Evolutionary conservation across 257 asterid species (phyloP).

Genomic region (Penstemon eatonii): DNA sequence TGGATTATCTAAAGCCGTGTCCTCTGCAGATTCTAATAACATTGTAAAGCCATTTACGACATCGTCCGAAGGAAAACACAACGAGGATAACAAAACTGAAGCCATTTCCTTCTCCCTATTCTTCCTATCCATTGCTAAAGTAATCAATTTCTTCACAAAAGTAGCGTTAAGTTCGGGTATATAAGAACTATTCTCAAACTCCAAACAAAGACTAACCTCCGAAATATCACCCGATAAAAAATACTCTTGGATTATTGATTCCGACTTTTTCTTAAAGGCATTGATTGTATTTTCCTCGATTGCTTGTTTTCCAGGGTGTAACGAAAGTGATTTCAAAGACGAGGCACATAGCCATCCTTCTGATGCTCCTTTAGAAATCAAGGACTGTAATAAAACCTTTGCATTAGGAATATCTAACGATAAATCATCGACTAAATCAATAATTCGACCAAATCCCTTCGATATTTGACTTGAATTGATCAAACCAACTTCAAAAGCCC

Average conservation of each 20-base stretch:
- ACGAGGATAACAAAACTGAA: constrained; percentile 69
- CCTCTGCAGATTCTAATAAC: constrained; percentile 87
- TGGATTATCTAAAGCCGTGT: constrained; percentile 81
- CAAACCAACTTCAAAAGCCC: constrained; percentile 65
- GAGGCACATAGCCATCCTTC: constrained; percentile 95
- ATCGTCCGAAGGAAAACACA: constrained; percentile 81
- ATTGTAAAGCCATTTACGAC: constrained; percentile 68
- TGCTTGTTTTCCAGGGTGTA: constrained; percentile 43
- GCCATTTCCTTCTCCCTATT: constrained; percentile 98
- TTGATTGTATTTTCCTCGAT: constrained; percentile 54
- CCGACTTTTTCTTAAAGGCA: constrained; percentile 64
- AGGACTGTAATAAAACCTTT: constrained; percentile 55
- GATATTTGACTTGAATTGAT: constrained; percentile 87
- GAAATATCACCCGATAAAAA: constrained; percentile 76
- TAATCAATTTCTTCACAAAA: constrained; percentile 76
- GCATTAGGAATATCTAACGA: constrained; percentile 85
- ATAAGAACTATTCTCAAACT: constrained; percentile 51
- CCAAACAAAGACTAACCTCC: constrained; percentile 74
- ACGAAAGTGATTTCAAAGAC: constrained; percentile 56
- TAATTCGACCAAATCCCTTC: constrained; percentile 75
- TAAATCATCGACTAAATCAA: constrained; percentile 73
- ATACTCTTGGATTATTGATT: constrained; percentile 73
- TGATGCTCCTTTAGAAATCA: constrained; percentile 84
- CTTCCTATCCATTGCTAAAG: constrained; percentile 89
- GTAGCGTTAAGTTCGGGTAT: constrained; percentile 62